Evolutionary conservation across 2,329 filamentous ascomycete genomes (phyloP).

Genomic region (Ophiostoma ulmi): DNA sequence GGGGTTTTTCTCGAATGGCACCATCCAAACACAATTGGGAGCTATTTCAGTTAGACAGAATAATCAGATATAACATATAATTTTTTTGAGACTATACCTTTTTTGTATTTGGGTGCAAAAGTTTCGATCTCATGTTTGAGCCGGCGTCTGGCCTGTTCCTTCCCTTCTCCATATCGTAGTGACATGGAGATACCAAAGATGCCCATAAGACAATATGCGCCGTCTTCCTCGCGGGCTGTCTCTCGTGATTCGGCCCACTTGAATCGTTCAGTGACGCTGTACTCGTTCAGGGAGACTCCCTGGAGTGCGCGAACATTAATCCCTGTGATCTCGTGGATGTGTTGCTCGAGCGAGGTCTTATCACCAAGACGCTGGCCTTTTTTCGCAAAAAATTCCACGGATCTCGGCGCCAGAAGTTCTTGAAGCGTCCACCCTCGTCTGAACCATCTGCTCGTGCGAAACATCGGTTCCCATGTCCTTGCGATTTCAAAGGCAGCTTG

Average conservation of each 20-base stretch:
- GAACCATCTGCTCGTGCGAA: background rate
- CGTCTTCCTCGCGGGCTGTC: background rate
- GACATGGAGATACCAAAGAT: background rate
- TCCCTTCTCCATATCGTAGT: background rate
- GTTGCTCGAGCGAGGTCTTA: slow-evolving; percentile 9
- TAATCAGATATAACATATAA: background rate
- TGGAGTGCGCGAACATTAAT: background rate
- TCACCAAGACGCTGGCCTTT: background rate
- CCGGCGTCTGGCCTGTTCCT: background rate
- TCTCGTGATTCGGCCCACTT: background rate
- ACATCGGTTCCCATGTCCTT: background rate
- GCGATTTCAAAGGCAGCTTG: background rate
- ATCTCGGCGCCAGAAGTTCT: background rate
- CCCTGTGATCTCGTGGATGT: background rate
- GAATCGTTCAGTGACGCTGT: background rate
- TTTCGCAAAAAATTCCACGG: background rate
- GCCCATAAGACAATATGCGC: slow-evolving; percentile 1
- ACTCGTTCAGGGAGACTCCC: background rate
- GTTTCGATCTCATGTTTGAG: background rate
- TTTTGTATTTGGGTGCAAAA: background rate
- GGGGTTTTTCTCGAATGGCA: background rate
- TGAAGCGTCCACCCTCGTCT: background rate
- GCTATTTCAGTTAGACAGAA: background rate
- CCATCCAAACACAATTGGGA: background rate
- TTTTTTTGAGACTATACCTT: background rate